Evolutionary conservation across 768 basidiomycete species (phyloP).

Genomic region (Leccinellum rugosiceps): DNA sequence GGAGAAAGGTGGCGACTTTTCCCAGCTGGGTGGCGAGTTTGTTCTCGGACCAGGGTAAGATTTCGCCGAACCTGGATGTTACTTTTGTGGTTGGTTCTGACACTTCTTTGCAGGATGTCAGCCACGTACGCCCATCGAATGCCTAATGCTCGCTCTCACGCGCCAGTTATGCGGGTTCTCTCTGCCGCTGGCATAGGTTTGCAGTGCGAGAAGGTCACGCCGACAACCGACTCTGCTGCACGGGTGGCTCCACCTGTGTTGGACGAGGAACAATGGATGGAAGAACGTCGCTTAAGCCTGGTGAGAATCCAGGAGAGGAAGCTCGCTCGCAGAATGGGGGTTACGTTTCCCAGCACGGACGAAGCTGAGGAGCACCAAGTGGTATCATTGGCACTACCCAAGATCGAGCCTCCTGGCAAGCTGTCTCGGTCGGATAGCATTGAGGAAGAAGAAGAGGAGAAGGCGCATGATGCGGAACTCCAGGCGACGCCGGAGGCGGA

Average conservation of each 20-base stretch:
- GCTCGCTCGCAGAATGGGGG: conserved; percentile 30
- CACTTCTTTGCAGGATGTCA: conserved; percentile 42
- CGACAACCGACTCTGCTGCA: conserved; percentile 1
- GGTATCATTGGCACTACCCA: conserved; percentile 9
- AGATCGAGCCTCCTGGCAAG: conserved; percentile 22
- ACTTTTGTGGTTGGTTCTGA: background rate
- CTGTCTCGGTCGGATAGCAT: conserved; percentile 32
- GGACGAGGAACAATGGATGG: conserved; percentile 36
- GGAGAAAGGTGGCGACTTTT: conserved; percentile 72
- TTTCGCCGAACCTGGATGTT: conserved; percentile 29
- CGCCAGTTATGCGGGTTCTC: conserved; percentile 67
- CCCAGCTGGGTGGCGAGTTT: conserved; percentile 90
- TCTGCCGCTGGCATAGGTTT: conserved; percentile 51
- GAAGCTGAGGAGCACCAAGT: conserved; percentile 15
- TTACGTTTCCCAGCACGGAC: conserved; percentile 16
- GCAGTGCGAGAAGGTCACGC: conserved; percentile 19
- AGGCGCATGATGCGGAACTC: conserved; percentile 11
- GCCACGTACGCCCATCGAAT: conserved; percentile 84
- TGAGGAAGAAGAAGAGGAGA: conserved; percentile 30
- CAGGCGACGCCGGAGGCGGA: background rate
- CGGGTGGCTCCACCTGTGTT: conserved; percentile 6
- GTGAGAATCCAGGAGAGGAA: conserved; percentile 32
- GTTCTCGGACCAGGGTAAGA: conserved; percentile 62
- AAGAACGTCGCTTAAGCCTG: conserved; percentile 32
- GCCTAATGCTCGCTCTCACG: conserved; percentile 71